Base-by-base conservation (phyloP, 2,329 filamentous ascomycete genomes). In the Pochonia chlamydosporia region DNA sequence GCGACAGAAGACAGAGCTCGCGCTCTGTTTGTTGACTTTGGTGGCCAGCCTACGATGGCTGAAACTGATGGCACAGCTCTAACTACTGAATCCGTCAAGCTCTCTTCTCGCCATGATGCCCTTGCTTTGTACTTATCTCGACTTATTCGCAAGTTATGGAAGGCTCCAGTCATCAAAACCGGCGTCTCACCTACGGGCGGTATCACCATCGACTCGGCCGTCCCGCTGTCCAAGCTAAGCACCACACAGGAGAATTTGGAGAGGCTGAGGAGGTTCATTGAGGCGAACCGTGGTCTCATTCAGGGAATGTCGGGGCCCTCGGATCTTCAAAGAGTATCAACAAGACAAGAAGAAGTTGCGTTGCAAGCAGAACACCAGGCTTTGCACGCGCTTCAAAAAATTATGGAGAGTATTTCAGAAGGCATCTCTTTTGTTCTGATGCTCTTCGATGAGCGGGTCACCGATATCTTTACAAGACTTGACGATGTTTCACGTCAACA, bases 361-460 rank as follows among this genome's bases (percentile, higher is more conserved):
- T 74, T 96, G 20, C 92, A 96, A 64, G 92, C 89, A 13, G 93
- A 99, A 65, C 92, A 99, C 63, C 88, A 95, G 57, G 91, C 91
- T 10, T 77, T 99, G 54, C 86, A 93, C 60, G 89, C 89, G 2
- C 72, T 99, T 42, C 81, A 95, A 52, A 84, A 86, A 54, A 75
- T 99, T 21, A 89, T 96, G 65, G 84, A 85, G 46, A 89, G 89
- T 63, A 93, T 96, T 33, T 91, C 93, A 7, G 93, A 99, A 64
- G 93, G 93, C 4, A 96, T 99, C 44, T 95, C 92, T 0, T 99
- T 99, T 58, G 89, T 96, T 4, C 76, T 92, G 20, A 93, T 96
- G 62, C 76, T 99, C 1, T 97, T 97, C 51, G 92, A 97, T 54
- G 92, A 99, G 72, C 83, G 87, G 10, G 84, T 96, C 4, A 82